Evolutionary conservation across 2,329 filamentous ascomycete species (phyloP).

Genomic region (Pseudogymnoascus sp.): DNA sequence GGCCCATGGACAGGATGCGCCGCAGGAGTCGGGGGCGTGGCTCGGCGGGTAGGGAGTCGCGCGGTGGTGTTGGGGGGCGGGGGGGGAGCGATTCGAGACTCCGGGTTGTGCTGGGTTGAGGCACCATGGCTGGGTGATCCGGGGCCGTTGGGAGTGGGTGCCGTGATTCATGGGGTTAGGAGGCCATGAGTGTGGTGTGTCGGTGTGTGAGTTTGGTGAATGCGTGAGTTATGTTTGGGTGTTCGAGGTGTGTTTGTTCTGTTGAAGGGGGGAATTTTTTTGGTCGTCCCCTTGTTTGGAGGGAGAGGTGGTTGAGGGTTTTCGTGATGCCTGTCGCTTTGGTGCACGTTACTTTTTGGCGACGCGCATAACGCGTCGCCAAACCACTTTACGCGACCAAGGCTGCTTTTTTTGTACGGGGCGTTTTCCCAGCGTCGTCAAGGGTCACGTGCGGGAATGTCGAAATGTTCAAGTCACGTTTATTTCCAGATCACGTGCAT

Average conservation of each 20-base stretch:
- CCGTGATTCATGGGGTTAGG: neutral
- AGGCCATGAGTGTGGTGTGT: neutral
- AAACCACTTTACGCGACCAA: neutral
- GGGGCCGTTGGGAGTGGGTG: slow-evolving; percentile 9
- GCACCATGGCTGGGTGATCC: slow-evolving; percentile 27
- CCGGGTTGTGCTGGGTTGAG: slow-evolving; percentile 16
- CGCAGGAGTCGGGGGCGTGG: slow-evolving; percentile 16
- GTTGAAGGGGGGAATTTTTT: neutral
- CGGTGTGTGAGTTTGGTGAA: neutral
- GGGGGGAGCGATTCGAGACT: slow-evolving; percentile 44
- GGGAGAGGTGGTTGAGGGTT: neutral
- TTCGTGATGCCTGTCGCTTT: neutral
- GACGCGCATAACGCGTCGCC: neutral
- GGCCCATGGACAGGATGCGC: slow-evolving; percentile 27
- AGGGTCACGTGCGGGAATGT: neutral
- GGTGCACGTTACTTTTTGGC: neutral
- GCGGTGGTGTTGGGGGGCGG: slow-evolving; percentile 61
- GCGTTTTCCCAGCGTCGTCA: neutral
- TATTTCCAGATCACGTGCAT: too few species aligned
- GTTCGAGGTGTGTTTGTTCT: neutral
- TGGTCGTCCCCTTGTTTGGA: neutral
- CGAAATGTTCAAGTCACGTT: too few species aligned
- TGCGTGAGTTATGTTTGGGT: neutral
- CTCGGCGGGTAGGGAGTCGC: slow-evolving; percentile 30
- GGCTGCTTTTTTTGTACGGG: neutral